Evolutionary conservation across 2,329 filamentous ascomycete genomes (phyloP).

Genomic region (Stemphylium beticola): DNA sequence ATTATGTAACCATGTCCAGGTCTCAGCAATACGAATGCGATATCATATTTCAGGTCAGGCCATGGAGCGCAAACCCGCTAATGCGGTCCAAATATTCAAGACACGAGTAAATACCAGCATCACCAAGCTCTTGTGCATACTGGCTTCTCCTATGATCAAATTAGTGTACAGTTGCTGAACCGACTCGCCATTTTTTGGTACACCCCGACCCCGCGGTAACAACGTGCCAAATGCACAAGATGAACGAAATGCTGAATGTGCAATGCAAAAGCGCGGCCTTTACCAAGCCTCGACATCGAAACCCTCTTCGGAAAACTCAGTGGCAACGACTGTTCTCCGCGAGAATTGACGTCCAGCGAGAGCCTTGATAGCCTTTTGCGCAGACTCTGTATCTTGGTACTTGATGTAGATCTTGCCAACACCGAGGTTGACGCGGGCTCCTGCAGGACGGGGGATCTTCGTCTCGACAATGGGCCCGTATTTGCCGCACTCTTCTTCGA

Average conservation of each 20-base stretch:
- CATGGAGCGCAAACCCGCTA: not conserved
- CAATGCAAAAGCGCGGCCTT: not conserved
- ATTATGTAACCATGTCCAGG: not conserved
- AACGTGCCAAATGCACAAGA: constrained; percentile 8
- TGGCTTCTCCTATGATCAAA: constrained; percentile 8
- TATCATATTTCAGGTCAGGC: constrained; percentile 6
- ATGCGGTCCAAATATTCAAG: constrained; percentile 7
- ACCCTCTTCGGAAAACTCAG: constrained; percentile 97
- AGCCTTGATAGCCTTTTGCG: constrained; percentile 84
- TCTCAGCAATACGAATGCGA: not conserved
- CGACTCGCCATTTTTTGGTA: constrained; percentile 9
- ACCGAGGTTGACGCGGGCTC: constrained; percentile 82
- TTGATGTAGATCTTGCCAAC: constrained; percentile 99
- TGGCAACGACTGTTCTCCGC: constrained; percentile 93
- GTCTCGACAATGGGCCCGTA: constrained; percentile 85
- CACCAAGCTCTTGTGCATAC: constrained; percentile 1
- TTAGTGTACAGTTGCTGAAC: constrained; percentile 13
- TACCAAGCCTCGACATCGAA: constrained; percentile 93
- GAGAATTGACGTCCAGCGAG: constrained; percentile 95
- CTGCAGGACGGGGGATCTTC: constrained; percentile 88
- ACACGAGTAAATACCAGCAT: constrained; percentile 4
- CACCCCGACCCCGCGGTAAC: constrained; percentile 1
- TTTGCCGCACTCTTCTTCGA: constrained; percentile 90
- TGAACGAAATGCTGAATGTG: not conserved
- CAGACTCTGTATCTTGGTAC: constrained; percentile 77